Percentiles rank a stretch among this genome's conserved stretches.
phyloP scores from a whole-genome alignment of 1,284 basidiomycete species.

The Pascua guehoae region DNA sequence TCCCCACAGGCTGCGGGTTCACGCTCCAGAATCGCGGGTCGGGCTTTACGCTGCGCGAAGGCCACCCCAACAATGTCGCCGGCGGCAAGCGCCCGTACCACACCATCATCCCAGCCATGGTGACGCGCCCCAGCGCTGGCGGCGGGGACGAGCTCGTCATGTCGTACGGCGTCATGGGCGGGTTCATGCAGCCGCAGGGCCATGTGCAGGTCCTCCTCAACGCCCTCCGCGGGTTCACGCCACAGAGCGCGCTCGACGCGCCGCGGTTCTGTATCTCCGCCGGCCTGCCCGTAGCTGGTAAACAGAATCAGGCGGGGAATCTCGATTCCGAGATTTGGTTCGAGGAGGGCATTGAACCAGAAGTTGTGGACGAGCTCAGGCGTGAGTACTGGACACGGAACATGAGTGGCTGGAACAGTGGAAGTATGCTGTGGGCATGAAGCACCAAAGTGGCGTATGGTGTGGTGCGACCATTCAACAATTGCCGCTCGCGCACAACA shows the following conservation, averaged over 20 bases:
- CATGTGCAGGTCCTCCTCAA: constrained; percentile 66
- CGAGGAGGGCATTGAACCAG: constrained; percentile 69
- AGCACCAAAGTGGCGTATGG: not conserved
- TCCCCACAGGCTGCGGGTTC: constrained; percentile 90
- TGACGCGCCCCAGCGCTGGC: constrained; percentile 48
- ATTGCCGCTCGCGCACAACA: no score
- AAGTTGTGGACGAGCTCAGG: constrained; percentile 61
- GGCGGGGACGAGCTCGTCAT: constrained; percentile 77
- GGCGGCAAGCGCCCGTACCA: constrained; percentile 89
- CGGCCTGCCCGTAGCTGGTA: constrained; percentile 63
- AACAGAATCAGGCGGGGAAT: constrained; percentile 54
- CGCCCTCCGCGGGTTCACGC: constrained; percentile 71
- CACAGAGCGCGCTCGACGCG: constrained; percentile 81
- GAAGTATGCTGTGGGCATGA: no score
- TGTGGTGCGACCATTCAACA: not conserved
- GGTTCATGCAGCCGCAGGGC: constrained; percentile 25
- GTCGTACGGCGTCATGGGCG: constrained; percentile 85
- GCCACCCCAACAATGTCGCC: constrained; percentile 76
- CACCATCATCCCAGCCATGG: constrained; percentile 88
- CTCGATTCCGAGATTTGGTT: constrained; percentile 72
- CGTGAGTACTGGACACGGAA: constrained; percentile 1
- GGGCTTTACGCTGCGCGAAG: constrained; percentile 72
- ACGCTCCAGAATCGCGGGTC: constrained; percentile 91
- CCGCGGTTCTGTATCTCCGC: constrained; percentile 90
- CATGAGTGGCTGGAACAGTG: not conserved